Conservation (phyloP, 2,329 filamentous ascomycete genomes). For the Catunica adiposa region DNA sequence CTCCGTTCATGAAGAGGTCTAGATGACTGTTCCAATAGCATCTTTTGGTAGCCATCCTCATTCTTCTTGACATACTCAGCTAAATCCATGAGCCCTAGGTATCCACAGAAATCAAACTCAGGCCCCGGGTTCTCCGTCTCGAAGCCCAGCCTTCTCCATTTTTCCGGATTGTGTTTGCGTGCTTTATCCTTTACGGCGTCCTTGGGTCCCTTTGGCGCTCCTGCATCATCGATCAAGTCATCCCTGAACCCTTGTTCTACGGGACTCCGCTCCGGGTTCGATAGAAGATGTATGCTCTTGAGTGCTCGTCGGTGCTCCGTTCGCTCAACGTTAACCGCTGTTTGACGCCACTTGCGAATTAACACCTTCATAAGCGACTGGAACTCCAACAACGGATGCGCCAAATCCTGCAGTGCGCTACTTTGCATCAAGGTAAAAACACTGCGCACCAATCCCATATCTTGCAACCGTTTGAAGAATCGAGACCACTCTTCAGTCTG, state of each 20-base stretch:
- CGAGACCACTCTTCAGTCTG: constrained; percentile 69
- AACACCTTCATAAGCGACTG: constrained; percentile 81
- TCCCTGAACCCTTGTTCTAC: constrained; percentile 26
- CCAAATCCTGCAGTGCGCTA: constrained; percentile 75
- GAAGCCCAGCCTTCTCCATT: constrained; percentile 86
- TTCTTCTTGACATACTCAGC: constrained; percentile 86
- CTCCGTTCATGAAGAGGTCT: constrained; percentile 57
- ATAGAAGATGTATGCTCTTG: constrained; percentile 71
- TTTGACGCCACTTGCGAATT: constrained; percentile 72
- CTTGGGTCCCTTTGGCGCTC: constrained; percentile 12
- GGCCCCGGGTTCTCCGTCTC: constrained; percentile 71
- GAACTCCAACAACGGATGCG: constrained; percentile 81
- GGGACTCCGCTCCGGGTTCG: constrained; percentile 43
- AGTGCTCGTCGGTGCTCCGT: constrained; percentile 77
- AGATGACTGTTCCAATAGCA: constrained; percentile 74
- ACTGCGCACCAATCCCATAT: constrained; percentile 79
- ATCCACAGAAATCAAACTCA: constrained; percentile 77
- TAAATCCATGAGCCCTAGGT: constrained; percentile 92
- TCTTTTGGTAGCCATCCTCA: constrained; percentile 82
- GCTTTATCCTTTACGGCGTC: constrained; percentile 36
- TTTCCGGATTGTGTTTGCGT: constrained; percentile 66
- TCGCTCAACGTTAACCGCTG: constrained; percentile 68
- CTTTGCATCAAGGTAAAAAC: constrained; percentile 92
- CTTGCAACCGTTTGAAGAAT: constrained; percentile 85
- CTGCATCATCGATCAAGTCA: constrained; percentile 19